Percentiles rank a stretch among this genome's conserved stretches.
Evolutionary conservation across 495 filamentous ascomycete species (phyloP).

Genomic region (Aspergillus coremiiformis): DNA sequence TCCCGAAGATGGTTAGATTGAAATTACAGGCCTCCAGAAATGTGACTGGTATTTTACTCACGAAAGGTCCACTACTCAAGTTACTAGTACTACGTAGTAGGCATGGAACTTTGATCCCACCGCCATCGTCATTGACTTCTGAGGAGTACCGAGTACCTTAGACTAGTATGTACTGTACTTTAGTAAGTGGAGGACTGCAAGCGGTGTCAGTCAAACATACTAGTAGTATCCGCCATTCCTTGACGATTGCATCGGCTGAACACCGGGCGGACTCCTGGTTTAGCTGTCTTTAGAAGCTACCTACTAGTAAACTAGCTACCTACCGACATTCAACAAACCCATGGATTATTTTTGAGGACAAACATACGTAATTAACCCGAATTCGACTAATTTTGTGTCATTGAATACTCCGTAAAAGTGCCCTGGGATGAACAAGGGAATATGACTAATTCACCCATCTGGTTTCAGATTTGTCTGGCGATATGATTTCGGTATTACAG

Average conservation of each 20-base stretch:
- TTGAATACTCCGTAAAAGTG: background rate
- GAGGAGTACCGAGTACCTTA: background rate
- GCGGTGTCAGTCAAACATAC: conserved; percentile 10
- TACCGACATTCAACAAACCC: background rate
- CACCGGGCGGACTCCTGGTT: background rate
- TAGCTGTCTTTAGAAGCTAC: background rate
- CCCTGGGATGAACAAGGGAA: background rate
- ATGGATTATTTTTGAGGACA: background rate
- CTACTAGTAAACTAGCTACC: background rate
- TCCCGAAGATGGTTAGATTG: background rate
- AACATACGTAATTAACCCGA: background rate
- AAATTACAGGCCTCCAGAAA: background rate
- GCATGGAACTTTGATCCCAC: background rate
- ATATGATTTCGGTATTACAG: background rate
- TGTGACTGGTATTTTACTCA: background rate
- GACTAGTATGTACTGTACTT: background rate
- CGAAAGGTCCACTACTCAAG: too few relatives aligned
- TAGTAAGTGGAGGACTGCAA: conserved; percentile 4
- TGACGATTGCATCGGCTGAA: conserved; percentile 10
- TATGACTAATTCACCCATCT: background rate
- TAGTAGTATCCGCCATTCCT: background rate
- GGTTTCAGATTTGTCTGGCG: background rate
- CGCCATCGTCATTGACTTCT: conserved; percentile 9
- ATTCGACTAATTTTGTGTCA: background rate
- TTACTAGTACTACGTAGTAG: background rate